Conservation (phyloP, 1,284 basidiomycete species). For the Cutaneotrichosporon sp. region DNA sequence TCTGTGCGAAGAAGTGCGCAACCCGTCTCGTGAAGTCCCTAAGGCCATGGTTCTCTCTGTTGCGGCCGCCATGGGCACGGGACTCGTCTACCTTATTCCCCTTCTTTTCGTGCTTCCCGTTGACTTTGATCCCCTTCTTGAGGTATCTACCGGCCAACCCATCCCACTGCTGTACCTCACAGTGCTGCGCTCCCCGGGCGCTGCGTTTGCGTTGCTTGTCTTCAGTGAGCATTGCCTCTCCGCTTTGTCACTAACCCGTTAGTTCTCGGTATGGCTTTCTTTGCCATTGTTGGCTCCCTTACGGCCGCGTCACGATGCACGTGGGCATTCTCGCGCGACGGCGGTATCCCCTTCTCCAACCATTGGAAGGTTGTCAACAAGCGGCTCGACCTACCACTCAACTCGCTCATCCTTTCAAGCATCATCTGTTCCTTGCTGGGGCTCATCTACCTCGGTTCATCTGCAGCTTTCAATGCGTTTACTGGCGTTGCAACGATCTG, state of each 20-base stretch:
- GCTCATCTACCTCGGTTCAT: slow-evolving; percentile 43
- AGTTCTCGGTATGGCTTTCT: slow-evolving; percentile 50
- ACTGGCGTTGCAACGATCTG: slow-evolving; percentile 40
- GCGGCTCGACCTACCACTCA: slow-evolving; percentile 45
- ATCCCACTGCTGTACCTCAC: slow-evolving; percentile 50
- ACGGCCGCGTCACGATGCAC: slow-evolving; percentile 28
- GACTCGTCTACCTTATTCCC: slow-evolving; percentile 49
- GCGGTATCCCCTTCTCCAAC: slow-evolving; percentile 45
- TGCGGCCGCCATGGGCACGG: slow-evolving; percentile 49
- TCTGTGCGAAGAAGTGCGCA: slow-evolving; percentile 48
- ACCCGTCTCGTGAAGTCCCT: slow-evolving; percentile 45
- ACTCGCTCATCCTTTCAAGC: slow-evolving; percentile 44
- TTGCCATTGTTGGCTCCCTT: slow-evolving; percentile 50
- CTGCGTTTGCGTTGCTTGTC: slow-evolving; percentile 50
- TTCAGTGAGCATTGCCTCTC: slow-evolving; percentile 34
- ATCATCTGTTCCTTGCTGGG: slow-evolving; percentile 46
- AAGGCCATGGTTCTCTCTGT: slow-evolving; percentile 49
- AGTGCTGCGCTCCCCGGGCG: slow-evolving; percentile 47
- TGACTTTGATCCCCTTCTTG: slow-evolving; percentile 43
- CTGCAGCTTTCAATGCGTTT: slow-evolving; percentile 43
- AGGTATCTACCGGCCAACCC: slow-evolving; percentile 47
- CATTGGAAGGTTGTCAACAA: slow-evolving; percentile 41
- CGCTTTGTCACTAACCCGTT: not conserved
- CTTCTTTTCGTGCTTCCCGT: slow-evolving; percentile 49
- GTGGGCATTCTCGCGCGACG: slow-evolving; percentile 46